phyloP scores from a whole-genome alignment of 164 flowering plant genomes.

The Vitis rotundifolia region DNA sequence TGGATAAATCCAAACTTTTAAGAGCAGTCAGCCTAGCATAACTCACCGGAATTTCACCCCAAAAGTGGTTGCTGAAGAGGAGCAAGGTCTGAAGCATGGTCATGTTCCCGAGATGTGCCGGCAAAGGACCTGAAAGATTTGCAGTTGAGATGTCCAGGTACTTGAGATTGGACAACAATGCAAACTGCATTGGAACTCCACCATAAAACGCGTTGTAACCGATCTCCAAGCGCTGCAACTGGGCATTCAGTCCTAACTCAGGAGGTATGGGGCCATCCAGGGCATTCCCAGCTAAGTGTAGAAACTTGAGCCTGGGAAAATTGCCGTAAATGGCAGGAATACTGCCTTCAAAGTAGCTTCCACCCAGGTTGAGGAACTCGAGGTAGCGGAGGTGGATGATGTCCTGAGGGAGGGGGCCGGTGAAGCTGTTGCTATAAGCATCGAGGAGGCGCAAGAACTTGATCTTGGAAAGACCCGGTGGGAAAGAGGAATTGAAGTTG shows the following conservation, averaged over 20 bases:
- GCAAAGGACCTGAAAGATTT: conserved; percentile 57
- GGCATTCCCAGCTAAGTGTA: conserved; percentile 67
- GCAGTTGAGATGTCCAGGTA: conserved; percentile 66
- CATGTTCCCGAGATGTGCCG: conserved; percentile 53
- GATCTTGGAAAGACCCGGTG: conserved; percentile 64
- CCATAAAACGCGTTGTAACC: conserved; percentile 71
- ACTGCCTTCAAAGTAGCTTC: conserved; percentile 78
- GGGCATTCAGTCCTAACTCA: conserved; percentile 41
- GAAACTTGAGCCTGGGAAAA: conserved; percentile 44
- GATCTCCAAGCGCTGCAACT: conserved; percentile 69
- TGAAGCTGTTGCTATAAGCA: conserved; percentile 86
- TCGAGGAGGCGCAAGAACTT: conserved; percentile 44
- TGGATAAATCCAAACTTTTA: conserved; percentile 66
- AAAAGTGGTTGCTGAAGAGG: conserved; percentile 60
- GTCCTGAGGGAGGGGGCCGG: conserved; percentile 66
- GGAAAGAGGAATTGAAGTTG: conserved; percentile 62
- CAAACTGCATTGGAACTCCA: conserved; percentile 45
- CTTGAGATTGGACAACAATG: conserved; percentile 41
- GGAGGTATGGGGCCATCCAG: conserved; percentile 64
- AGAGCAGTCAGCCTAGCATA: conserved; percentile 34
- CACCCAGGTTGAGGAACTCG: conserved; percentile 78
- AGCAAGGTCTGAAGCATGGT: conserved; percentile 49
- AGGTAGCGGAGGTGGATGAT: conserved; percentile 46
- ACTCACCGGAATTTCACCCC: conserved; percentile 67
- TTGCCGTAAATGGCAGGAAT: conserved; percentile 62